A percentile compares a stretch with the other conserved stretches of the same genome.
These are phyloP conservation scores for Phallus indusiatus DNA, from an alignment of 768 basidiomycete genomes.

Conservation along the genomic window DNA sequence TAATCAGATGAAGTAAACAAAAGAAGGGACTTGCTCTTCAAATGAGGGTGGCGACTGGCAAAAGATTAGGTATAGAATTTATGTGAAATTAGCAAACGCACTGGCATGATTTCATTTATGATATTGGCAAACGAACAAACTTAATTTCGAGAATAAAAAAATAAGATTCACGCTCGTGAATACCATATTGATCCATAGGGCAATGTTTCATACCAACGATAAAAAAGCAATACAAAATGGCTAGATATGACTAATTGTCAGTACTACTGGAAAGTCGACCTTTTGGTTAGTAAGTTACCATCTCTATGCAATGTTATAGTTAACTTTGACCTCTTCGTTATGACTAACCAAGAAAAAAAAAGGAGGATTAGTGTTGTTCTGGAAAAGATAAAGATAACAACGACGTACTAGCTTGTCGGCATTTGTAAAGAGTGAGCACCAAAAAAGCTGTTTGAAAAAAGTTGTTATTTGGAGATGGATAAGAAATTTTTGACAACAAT, in stretches of 20 bases:
- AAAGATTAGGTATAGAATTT: not conserved
- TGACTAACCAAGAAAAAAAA: not conserved
- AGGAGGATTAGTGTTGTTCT: too few relatives aligned
- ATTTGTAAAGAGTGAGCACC: not conserved
- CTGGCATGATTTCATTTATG: not conserved
- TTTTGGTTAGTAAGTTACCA: not conserved
- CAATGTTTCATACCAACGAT: not conserved
- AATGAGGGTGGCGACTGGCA: not conserved
- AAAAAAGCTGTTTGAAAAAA: not conserved
- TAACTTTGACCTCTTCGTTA: not conserved
- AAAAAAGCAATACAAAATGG: not conserved
- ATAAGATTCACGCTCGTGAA: not conserved
- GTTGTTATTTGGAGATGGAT: too few relatives aligned
- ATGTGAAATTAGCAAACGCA: too few relatives aligned
- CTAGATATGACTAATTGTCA: not conserved
- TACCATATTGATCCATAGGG: too few relatives aligned
- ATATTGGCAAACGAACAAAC: not conserved
- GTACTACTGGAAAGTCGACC: too few relatives aligned
- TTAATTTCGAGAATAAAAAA: not conserved
- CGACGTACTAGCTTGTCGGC: not conserved
- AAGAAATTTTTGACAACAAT: too few relatives aligned
- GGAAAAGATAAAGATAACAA: not conserved
- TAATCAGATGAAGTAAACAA: not conserved
- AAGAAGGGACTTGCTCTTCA: not conserved
- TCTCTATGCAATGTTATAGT: conserved; percentile 2